phyloP scores from a whole-genome alignment of 1,284 basidiomycete genomes.

The Lignosus rhinocerotis region DNA sequence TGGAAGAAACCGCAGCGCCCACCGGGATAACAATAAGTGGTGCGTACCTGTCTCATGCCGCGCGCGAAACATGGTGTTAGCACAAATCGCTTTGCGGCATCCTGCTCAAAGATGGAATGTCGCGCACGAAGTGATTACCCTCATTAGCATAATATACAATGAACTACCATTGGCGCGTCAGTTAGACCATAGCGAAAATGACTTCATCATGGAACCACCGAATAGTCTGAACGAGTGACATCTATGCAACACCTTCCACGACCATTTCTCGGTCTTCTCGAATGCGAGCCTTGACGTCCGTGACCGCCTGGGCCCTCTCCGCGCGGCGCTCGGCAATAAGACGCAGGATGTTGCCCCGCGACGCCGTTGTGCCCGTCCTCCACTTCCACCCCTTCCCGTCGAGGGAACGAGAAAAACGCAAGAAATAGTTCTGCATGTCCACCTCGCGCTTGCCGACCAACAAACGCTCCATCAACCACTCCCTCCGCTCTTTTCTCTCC shows the following conservation, averaged over 20 bases:
- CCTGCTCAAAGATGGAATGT: too few species aligned
- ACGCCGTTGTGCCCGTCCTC: constrained; percentile 36
- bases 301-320: constrained; percentile 54
- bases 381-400: constrained; percentile 45
- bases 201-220: background rate
- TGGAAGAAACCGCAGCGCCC: too few species aligned
- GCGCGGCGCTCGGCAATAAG: constrained; percentile 55
- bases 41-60: too few species aligned
- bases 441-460: constrained; percentile 44
- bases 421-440: constrained; percentile 43
- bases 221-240: background rate
- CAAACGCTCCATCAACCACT: constrained; percentile 63
- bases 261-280: constrained; percentile 38
- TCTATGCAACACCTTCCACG: constrained; percentile 11
- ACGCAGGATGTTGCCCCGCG: constrained; percentile 45
- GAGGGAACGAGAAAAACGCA: constrained; percentile 49
- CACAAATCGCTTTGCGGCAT: too few species aligned
- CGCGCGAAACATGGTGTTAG: too few species aligned
- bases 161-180: background rate
- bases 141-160: background rate
- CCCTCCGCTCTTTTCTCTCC: constrained; percentile 54
- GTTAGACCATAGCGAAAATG: background rate
- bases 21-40: too few species aligned
- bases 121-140: too few species aligned
- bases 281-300: constrained; percentile 42